Conservation (phyloP, 257 asterid species). For the Solanum pimpinellifolium region DNA sequence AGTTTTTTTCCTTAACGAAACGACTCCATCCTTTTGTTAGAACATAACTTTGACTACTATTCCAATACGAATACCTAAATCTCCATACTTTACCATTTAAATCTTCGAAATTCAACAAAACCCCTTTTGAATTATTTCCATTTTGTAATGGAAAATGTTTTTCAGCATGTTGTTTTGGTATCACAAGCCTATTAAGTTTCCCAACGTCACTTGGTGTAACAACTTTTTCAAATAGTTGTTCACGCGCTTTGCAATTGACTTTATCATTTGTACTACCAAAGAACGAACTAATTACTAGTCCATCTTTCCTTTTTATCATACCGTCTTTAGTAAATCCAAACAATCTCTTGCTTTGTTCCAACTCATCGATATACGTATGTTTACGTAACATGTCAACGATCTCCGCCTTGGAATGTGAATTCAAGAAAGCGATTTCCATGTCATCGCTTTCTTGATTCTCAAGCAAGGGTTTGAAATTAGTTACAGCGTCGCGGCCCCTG, state of each 20-base stretch:
- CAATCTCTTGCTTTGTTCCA: conserved; percentile 47
- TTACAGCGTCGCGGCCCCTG: conserved; percentile 93
- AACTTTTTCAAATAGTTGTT: conserved; percentile 62
- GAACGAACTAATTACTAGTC: neutral
- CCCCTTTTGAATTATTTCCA: conserved; percentile 40
- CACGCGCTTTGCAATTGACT: conserved; percentile 19
- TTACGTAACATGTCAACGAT: conserved; percentile 85
- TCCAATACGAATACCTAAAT: conserved; percentile 80
- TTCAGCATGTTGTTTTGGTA: conserved; percentile 76
- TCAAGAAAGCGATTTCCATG: conserved; percentile 38
- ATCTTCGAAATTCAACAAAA: conserved; percentile 59
- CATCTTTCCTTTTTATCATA: neutral
- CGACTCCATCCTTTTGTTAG: conserved; percentile 86
- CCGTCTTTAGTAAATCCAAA: conserved; percentile 5
- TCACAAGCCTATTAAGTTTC: conserved; percentile 56
- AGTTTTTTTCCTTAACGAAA: conserved; percentile 65
- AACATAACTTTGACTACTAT: conserved; percentile 80
- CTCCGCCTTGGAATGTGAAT: conserved; percentile 60
- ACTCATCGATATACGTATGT: conserved; percentile 73
- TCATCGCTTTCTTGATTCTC: conserved; percentile 21
- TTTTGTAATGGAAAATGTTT: conserved; percentile 53
- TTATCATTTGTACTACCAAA: neutral
- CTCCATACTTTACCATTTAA: conserved; percentile 66
- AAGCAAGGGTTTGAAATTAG: conserved; percentile 51
- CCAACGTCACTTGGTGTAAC: conserved; percentile 92